Evolutionary conservation across 345 rosid genomes (phyloP), one percentile per base, ranked within the genome.

Genomic region (Eucalyptus fibrosa): DNA sequence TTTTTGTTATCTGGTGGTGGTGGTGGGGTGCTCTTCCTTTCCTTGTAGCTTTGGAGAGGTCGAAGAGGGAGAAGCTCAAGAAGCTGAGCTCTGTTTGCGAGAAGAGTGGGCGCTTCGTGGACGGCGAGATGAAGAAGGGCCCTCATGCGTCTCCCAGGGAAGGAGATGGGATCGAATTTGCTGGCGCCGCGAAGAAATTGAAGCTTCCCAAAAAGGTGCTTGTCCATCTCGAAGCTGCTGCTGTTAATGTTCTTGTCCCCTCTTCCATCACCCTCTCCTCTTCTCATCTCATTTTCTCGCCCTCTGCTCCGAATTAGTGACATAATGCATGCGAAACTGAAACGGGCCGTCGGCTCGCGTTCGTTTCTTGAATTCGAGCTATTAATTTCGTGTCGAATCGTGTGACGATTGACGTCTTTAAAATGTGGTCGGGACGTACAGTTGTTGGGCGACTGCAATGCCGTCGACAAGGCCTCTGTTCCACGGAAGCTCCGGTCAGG

Each of bases 401-500:
- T 51, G 65, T 49, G 56, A 16, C 14, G 50, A 86, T 86, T 51
- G 59, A 47, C 60, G 59, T 86, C 87, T 28, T 86, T 86, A 47
- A 49, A 49, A 47, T 86, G 87, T 45, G 56, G 87, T 51, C 30
- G 40, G 55, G 86, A 53, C 30, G 49, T 87, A 89, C 91, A 95
- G 97, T 89, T 90, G 89, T 90, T 92, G 87, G 91, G 94, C 88
- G 96, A 92, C 90, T 91, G 88, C 90, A 92, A 92, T 88, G 95
- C 94, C 87, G 97, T 94, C 88, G 94, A 91, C 92, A 97, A 95
- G 92, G 94, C 98, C 92, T 92, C 97, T 89, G 95, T 97, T 89
- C 99, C 99, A 40, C 93, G 99, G 89, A 97, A 95, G 96, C 95
- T 96, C 90, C 99, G 99, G 87, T 96, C 99, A 93, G 99, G 99